A percentile compares a stretch with the other conserved stretches of the same genome.
Evolutionary conservation across 495 filamentous ascomycete genomes (phyloP).

Genomic region (Neurospora sp.): DNA sequence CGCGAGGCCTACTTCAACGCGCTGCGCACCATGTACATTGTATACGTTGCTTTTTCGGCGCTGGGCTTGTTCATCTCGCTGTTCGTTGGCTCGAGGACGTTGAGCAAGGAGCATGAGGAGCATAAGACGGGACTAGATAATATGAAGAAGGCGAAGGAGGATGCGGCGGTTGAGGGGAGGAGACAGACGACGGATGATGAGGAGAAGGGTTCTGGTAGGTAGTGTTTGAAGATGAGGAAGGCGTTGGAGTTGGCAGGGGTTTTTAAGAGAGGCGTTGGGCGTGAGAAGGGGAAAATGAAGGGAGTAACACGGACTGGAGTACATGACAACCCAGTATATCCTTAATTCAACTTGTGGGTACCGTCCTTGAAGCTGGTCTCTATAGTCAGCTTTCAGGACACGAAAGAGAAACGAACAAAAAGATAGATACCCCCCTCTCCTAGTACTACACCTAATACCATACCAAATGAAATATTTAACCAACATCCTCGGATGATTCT

Average conservation of each 20-base stretch:
- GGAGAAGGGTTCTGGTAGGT: conserved; percentile 6
- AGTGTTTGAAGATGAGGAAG: background rate
- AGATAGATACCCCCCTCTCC: background rate
- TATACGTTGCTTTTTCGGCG: conserved; percentile 46
- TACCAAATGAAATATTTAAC: too few relatives aligned
- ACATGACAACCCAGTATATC: background rate
- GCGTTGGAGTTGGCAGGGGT: background rate
- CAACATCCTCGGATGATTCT: too few relatives aligned
- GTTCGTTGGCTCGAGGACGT: conserved; percentile 42
- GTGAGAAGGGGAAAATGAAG: background rate
- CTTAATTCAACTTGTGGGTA: background rate
- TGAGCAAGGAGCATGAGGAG: conserved; percentile 51
- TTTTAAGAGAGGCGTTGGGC: background rate
- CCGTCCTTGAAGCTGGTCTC: background rate
- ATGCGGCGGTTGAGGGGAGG: background rate
- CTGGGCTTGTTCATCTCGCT: conserved; percentile 45
- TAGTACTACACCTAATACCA: background rate
- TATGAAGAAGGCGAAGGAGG: conserved; percentile 22
- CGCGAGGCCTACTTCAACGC: conserved; percentile 45
- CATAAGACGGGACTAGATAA: conserved; percentile 52
- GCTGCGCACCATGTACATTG: conserved; percentile 59
- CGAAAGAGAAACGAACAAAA: background rate
- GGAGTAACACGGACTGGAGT: background rate
- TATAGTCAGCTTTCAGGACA: background rate
- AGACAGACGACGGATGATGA: conserved; percentile 3